Conservation (phyloP, 116 monocot species). For the Phalaenopsis hybrid region DNA sequence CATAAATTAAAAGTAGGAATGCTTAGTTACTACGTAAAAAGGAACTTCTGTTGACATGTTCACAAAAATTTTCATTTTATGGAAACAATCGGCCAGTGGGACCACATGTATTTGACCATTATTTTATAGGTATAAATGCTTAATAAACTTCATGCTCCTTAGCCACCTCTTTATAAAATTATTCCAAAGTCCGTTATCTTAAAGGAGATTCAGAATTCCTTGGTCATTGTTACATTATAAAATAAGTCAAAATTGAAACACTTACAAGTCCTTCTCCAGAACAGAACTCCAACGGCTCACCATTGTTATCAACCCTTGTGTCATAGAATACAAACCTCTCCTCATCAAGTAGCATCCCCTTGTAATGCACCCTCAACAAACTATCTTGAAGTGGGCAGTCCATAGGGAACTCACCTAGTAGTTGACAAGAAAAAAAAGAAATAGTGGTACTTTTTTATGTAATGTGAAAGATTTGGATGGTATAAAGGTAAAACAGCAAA, state of each 20-base stretch:
- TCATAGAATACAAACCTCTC: conserved; percentile 82
- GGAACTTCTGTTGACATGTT: neutral
- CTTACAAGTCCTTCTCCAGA: conserved; percentile 97
- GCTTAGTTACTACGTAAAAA: neutral
- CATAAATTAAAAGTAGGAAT: neutral
- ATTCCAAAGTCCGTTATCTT: neutral
- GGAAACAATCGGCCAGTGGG: neutral
- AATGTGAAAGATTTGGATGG: no score
- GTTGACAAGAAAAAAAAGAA: conserved; percentile 8
- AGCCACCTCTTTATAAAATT: neutral
- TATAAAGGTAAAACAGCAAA: neutral
- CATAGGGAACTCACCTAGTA: conserved; percentile 95
- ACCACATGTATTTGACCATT: neutral
- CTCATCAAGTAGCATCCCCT: conserved; percentile 81
- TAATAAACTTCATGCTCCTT: neutral
- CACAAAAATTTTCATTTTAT: neutral
- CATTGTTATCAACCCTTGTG: conserved; percentile 75
- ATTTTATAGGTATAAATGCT: neutral
- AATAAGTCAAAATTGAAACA: conserved; percentile 6
- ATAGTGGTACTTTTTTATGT: neutral
- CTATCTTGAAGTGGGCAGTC: conserved; percentile 99
- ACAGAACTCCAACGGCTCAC: conserved; percentile 84
- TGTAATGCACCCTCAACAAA: conserved; percentile 85
- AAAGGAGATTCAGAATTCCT: neutral
- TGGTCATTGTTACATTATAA: neutral